Conservation (phyloP, 441 rosid species). For the Hypseocharis bilobata region DNA sequence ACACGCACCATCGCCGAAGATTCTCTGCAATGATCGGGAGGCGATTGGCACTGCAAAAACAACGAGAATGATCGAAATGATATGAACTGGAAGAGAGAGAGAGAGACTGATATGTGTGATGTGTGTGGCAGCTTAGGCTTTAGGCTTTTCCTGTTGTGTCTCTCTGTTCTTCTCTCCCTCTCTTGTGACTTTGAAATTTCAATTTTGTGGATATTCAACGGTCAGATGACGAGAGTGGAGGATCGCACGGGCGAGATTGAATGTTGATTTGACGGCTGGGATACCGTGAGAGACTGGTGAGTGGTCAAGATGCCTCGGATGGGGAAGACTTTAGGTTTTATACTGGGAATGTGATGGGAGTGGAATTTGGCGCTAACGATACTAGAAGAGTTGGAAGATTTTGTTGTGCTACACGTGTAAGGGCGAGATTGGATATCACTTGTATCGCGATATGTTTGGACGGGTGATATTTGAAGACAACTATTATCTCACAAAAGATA, state of each 20-base stretch:
- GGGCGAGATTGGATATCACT: background rate
- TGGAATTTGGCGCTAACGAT: conserved; percentile 47
- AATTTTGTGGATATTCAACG: conserved; percentile 21
- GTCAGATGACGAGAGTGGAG: background rate
- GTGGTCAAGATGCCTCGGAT: conserved; percentile 26
- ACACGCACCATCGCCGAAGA: background rate
- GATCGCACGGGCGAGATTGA: conserved; percentile 43
- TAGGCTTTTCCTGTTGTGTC: conserved; percentile 6
- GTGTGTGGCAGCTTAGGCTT: background rate
- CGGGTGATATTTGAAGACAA: conserved; percentile 23
- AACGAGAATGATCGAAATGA: background rate
- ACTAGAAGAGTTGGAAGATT: conserved; percentile 10
- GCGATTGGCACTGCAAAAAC: no score
- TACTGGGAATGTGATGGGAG: conserved; percentile 8
- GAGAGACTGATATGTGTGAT: no score
- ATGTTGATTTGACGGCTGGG: conserved; percentile 29
- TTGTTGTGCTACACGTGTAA: conserved; percentile 23
- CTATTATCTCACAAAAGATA: no score
- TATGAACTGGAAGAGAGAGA: background rate
- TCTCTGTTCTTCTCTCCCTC: conserved; percentile 21
- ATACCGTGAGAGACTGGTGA: conserved; percentile 15
- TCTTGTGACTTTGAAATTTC: conserved; percentile 31
- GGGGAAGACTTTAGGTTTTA: conserved; percentile 21
- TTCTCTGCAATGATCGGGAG: background rate
- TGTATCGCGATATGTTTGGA: conserved; percentile 9